Evolutionary conservation across 768 basidiomycete species (phyloP), one percentile per base, ranked within the genome.

Genomic region (Leccinum barrowsii): DNA sequence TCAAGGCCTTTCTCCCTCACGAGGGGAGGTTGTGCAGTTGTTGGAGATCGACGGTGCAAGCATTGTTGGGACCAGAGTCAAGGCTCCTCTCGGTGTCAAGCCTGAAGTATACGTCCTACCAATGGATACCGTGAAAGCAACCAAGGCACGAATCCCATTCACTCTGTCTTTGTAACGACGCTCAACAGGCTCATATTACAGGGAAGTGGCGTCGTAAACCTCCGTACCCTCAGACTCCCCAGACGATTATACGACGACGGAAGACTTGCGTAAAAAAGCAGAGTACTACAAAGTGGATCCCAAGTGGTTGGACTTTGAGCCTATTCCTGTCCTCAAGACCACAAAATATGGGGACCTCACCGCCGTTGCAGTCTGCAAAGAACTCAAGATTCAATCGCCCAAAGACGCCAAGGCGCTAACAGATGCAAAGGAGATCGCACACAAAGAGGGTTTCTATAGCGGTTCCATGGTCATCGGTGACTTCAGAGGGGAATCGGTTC

Each of bases 151-250:
- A 59, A 19, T 12, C 34, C 13, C 49, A 17, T 17, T 21, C 10
- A 13, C 47, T 54, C 11, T 3, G n/a, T 24, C 21, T 34, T 30
- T 11, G 19, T 28, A 26, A 12, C n/a, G 21, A 49, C 19, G 4
- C 56, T 68, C 52, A 67, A 40, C 37, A 7, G 17, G 6, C 40
- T 11, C 49, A 26, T 56, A 35, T 50, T 22, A 55, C 61, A 89
- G 88, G 97, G 97, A 67, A 98, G 96, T 12, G 97, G 96, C 61
- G 94, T 99, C 30, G 97, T 99, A 66, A 97, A 22, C 95, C 4
- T 98, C 93, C 42, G 95, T 97, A 6, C 95, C 97, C 0, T 97
- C 97, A 7, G 97, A 99, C 71, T 98, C 97, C 5, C 97, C 97
- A 4, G 97, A 98, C 71, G 97, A 99, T 71, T 98, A 85, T 74